phyloP scores from a whole-genome alignment of 2,329 filamentous ascomycete genomes.

The Clarireedia monteithiana region DNA sequence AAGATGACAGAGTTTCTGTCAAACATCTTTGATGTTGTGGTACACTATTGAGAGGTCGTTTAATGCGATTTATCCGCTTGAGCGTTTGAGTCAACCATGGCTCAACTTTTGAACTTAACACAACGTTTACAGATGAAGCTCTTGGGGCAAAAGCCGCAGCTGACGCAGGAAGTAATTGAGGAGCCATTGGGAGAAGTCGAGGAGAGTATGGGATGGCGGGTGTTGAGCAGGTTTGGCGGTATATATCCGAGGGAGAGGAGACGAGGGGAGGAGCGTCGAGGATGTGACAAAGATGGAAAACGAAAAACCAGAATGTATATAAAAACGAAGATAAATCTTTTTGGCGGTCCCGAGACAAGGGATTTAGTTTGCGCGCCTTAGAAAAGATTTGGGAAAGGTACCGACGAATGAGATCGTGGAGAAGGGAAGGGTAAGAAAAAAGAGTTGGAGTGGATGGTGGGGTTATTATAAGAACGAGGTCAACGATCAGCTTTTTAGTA shows the following conservation, averaged over 20 bases:
- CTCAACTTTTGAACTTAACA: conserved; percentile 85
- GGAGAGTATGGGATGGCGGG: conserved; percentile 2
- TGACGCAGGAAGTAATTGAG: conserved; percentile 87
- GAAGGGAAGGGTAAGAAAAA: conserved; percentile 23
- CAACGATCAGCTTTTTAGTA: conserved; percentile 4
- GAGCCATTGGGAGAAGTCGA: conserved; percentile 57
- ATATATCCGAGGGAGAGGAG: conserved; percentile 13
- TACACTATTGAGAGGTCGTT: conserved; percentile 94
- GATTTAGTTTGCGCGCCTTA: conserved; percentile 49
- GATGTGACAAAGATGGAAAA: conserved; percentile 3
- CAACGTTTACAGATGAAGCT: conserved; percentile 84
- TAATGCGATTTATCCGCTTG: conserved; percentile 93
- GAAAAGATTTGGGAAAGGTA: conserved; percentile 9
- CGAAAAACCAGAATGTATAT: conserved; percentile 1
- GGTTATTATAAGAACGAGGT: conserved; percentile 10
- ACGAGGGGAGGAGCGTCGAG: conserved; percentile 16
- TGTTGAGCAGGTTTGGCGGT: conserved; percentile 12
- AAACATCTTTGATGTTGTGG: conserved; percentile 92
- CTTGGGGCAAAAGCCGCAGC: conserved; percentile 93
- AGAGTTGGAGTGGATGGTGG: conserved; percentile 6
- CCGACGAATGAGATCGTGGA: conserved; percentile 14
- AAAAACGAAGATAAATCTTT: conserved; percentile 31
- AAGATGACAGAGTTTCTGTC: conserved; percentile 84
- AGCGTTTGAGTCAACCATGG: conserved; percentile 94
- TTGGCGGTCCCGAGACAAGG: conserved; percentile 42